Evolutionary conservation across 176 grass and related monocot species (phyloP).

Genomic region (Otatea glauca): DNA sequence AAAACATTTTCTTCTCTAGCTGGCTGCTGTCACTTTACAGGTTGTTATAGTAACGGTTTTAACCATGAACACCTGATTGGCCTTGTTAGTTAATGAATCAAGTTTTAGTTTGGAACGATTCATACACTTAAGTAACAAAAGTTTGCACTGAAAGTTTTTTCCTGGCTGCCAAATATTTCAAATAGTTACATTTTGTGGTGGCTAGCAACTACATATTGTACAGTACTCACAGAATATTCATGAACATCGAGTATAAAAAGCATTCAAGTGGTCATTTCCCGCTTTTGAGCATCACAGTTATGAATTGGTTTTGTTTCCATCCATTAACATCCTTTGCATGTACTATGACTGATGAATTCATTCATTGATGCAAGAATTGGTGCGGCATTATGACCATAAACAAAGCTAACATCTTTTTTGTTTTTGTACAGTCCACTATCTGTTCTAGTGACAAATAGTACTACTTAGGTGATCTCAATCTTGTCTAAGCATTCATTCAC

Average conservation of each 20-base stretch:
- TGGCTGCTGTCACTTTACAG: not conserved
- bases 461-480: slow-evolving; percentile 24
- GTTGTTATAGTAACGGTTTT: slow-evolving; percentile 9
- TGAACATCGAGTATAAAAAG: not conserved
- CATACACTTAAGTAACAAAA: slow-evolving; percentile 13
- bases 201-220: not conserved
- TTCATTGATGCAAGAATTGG: not conserved
- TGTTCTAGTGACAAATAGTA: not conserved
- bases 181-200: not conserved
- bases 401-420: not conserved
- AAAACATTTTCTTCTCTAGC: not conserved
- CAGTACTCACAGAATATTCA: not conserved
- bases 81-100: not conserved
- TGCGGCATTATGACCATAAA: not conserved
- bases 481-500: not conserved
- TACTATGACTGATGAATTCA: slow-evolving; percentile 32
- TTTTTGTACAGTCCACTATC: slow-evolving; percentile 1
- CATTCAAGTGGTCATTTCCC: not conserved
- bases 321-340: not conserved
- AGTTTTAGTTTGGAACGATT: slow-evolving; percentile 10
- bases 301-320: slow-evolving; percentile 16
- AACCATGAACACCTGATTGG: not conserved
- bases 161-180: slow-evolving; percentile 11
- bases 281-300: slow-evolving; percentile 14
- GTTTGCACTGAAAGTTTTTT: not conserved